Evolutionary conservation across 768 basidiomycete species (phyloP).

Genomic region (Mycena epipterygia): DNA sequence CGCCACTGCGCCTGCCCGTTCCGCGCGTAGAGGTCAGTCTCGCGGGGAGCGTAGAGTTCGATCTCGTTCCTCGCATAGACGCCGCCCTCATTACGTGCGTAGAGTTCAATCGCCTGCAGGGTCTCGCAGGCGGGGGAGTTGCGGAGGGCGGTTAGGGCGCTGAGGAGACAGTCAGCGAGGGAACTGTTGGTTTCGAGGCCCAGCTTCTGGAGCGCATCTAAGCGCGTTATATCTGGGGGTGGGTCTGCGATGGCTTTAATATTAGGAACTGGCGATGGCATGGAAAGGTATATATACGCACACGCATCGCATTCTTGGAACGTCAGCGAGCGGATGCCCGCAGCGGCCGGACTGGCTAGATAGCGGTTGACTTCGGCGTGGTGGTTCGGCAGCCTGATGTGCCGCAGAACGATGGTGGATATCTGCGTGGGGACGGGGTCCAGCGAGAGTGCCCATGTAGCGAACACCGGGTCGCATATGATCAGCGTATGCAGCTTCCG

Average conservation of each 20-base stretch:
- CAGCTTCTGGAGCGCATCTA: background rate
- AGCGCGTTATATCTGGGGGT: background rate
- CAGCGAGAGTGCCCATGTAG: conserved; percentile 6
- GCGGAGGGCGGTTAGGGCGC: background rate
- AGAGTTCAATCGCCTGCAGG: background rate
- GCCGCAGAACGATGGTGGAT: background rate
- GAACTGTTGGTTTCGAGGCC: background rate
- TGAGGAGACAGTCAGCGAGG: background rate
- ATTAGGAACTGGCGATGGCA: background rate
- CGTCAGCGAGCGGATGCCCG: conserved; percentile 2
- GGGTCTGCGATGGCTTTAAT: background rate
- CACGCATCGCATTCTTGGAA: conserved; percentile 8
- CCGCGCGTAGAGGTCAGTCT: no score
- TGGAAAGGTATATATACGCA: background rate
- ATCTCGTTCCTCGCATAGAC: no score
- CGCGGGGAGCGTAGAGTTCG: no score
- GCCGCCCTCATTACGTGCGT: background rate
- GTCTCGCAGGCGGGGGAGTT: background rate
- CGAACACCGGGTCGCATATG: conserved; percentile 12
- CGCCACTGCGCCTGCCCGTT: background rate
- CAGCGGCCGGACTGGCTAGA: background rate
- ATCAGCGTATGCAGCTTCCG: conserved; percentile 1
- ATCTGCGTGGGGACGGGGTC: conserved; percentile 3
- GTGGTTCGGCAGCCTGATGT: conserved; percentile 9
- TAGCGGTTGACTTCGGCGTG: conserved; percentile 2